Base-by-base conservation (phyloP, 2,329 filamentous ascomycete genomes). In the Trichoderma koningiopsis region DNA sequence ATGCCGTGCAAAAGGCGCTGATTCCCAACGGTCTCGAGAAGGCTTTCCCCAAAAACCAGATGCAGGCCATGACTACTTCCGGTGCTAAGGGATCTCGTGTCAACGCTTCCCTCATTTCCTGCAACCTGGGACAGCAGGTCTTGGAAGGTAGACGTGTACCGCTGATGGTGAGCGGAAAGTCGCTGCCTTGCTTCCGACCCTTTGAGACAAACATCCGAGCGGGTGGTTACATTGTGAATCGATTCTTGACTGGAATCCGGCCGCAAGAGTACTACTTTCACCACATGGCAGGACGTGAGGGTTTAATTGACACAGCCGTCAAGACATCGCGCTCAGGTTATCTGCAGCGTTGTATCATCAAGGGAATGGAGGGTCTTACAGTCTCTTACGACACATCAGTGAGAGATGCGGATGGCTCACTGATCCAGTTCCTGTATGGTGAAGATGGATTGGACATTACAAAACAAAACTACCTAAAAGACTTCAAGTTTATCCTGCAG, bases 251-350 rank as follows among this genome's bases (percentile, higher is more conserved):
- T 29, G 96, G 96, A 70, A 96, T 99, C 71, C 90, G 95, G 67
- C 96, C 96, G 5, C 96, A 99, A 77, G 96, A 99, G 79, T 99
- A 97, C 80, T 99, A 95, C 80, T 99, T 99, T 85, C 96, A 99
- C 87, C 94, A 96, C 80, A 99, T 99, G 96, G 96, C 95, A 77
- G 96, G 96, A 75, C 89, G 96, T 82, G 96, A 99, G 86, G 96
- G 96, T 85, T 84, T 99, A 73, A 99, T 99, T 77, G 96, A 99
- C 86, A 99, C 96, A 24, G 96, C 96, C 72, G 96, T 99, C 79
- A 99, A 99, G 83, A 99, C 96, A 1, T 97, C 95, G 11, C 91
- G 96, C 77, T 98, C 96, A 33, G 96, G 96, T 71, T 99, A 99
- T 78, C 85, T 99, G 63, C 96, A 99, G 79, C 88, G 96, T 77